phyloP scores from a whole-genome alignment of 352 stramenopile genomes.

The Bremia lactucae region DNA sequence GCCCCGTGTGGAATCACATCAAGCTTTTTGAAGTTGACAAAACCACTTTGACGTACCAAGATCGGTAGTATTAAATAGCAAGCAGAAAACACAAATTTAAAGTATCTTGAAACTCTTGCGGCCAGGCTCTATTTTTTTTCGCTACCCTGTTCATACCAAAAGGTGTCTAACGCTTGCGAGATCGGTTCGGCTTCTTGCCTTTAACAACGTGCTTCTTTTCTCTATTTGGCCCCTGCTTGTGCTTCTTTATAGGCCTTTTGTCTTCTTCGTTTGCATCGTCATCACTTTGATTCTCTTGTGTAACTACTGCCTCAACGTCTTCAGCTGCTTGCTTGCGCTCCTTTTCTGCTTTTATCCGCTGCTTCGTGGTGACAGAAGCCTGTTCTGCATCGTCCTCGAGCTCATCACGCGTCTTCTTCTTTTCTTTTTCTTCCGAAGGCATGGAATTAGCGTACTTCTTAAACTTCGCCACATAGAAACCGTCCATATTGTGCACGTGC shows the following conservation, averaged over 20 bases:
- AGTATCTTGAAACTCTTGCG: no score
- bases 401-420: constrained; percentile 68
- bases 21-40: constrained; percentile 31
- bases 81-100: constrained; percentile 17
- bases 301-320: constrained; percentile 61
- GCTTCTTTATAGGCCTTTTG: constrained; percentile 34
- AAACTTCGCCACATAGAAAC: constrained; percentile 99
- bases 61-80: constrained; percentile 3
- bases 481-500: constrained; percentile 99
- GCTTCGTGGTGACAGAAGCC: constrained; percentile 68
- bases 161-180: constrained; percentile 40
- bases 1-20: constrained; percentile 56
- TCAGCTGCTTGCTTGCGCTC: constrained; percentile 57
- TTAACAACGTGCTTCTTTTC: constrained; percentile 21
- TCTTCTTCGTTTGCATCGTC: constrained; percentile 28
- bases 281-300: constrained; percentile 42
- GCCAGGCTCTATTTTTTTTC: no score
- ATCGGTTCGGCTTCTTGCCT: constrained; percentile 29
- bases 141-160: no score
- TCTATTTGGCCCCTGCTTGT: constrained; percentile 32
- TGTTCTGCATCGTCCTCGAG: constrained; percentile 62
- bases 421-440: constrained; percentile 58
- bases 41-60: constrained; percentile 25
- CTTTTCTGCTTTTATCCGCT: constrained; percentile 66
- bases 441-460: constrained; percentile 96